Evolutionary conservation across 2,329 filamentous ascomycete species (phyloP).

Genomic region (Ophiobolus disseminans): DNA sequence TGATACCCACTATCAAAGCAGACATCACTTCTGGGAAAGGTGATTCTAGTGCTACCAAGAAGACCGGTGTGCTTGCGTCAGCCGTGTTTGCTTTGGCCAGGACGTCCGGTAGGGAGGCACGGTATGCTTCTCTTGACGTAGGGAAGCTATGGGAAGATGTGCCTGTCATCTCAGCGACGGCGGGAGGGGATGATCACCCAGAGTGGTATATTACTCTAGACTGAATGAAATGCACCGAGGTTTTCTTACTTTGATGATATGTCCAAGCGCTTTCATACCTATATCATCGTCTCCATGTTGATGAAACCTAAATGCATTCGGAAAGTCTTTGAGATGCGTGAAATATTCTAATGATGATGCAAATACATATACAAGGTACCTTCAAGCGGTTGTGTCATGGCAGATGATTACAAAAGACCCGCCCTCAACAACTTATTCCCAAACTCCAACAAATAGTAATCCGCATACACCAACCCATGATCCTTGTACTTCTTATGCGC

Average conservation of each 20-base stretch:
- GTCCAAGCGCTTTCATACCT: too few species aligned
- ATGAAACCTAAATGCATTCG: background rate
- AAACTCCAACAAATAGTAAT: constrained; percentile 57
- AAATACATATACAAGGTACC: background rate
- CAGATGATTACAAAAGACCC: constrained; percentile 30
- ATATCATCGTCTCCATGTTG: too few species aligned
- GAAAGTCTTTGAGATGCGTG: too few species aligned
- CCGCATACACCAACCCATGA: constrained; percentile 59
- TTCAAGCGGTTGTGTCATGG: background rate
- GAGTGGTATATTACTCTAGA: constrained; percentile 5
- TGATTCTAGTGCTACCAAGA: too few species aligned
- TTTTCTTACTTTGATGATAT: too few species aligned
- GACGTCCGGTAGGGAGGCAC: constrained; percentile 14
- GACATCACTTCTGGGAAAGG: background rate
- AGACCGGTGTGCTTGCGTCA: constrained; percentile 13
- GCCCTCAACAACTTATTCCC: constrained; percentile 56
- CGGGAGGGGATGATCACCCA: background rate
- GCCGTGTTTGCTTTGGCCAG: constrained; percentile 36
- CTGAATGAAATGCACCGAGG: background rate
- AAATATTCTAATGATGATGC: too few species aligned
- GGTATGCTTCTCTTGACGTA: constrained; percentile 23
- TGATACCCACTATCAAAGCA: constrained; percentile 34
- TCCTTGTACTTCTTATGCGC: constrained; percentile 55
- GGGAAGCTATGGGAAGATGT: constrained; percentile 30
- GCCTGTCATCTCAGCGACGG: constrained; percentile 16